Conservation (phyloP, 2,329 filamentous ascomycete species). For the Venturia nashicola region DNA sequence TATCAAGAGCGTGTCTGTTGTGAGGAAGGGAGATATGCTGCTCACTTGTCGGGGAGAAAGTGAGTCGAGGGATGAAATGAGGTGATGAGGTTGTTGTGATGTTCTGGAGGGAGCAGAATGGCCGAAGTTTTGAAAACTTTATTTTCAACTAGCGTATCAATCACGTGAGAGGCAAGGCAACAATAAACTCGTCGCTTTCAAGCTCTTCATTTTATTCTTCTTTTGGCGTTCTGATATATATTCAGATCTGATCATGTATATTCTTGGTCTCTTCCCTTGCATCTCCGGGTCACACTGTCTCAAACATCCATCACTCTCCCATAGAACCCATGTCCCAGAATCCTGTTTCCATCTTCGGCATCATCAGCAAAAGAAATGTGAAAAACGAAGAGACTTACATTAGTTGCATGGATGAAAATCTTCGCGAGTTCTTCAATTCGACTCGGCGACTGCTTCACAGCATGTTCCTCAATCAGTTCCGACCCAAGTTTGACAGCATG, state of each 20-base stretch:
- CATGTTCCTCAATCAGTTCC: slow-evolving; percentile 67
- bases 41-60: slow-evolving; percentile 1
- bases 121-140: neutral
- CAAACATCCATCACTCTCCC: neutral
- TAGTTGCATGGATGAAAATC: slow-evolving; percentile 81
- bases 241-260: neutral
- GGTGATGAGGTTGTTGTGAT: slow-evolving; percentile 14
- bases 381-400: slow-evolving; percentile 38
- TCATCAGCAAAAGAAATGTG: neutral
- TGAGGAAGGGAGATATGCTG: slow-evolving; percentile 1
- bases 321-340: slow-evolving; percentile 59
- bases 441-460: slow-evolving; percentile 57
- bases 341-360: slow-evolving; percentile 51
- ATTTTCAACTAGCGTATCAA: neutral
- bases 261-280: neutral
- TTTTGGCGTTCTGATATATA: neutral
- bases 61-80: slow-evolving; percentile 13
- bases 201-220: too few species aligned
- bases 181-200: neutral
- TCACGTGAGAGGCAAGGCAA: neutral
- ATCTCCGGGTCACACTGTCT: neutral
- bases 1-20: neutral
- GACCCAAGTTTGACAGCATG: slow-evolving; percentile 55
- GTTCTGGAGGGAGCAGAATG: neutral
- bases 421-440: slow-evolving; percentile 71